These are phyloP conservation scores for Anastatica hierochuntica DNA, from an alignment of 345 rosid species.

Conservation along the genomic window DNA sequence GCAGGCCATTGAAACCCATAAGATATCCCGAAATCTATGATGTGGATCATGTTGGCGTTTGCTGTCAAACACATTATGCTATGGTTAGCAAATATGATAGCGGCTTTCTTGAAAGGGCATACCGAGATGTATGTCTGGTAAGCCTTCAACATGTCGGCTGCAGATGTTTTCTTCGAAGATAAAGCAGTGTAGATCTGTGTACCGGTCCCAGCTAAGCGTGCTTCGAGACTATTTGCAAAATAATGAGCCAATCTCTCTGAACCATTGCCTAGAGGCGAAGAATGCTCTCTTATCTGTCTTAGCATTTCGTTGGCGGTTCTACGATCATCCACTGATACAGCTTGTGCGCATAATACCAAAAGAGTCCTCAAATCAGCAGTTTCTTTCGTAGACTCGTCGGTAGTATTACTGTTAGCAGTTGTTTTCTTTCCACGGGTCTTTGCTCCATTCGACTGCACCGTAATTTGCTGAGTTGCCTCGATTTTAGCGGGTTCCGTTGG, in stretches of 20 bases:
- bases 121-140: conserved; percentile 41
- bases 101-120: conserved; percentile 53
- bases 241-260: conserved; percentile 69
- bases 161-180: conserved; percentile 37
- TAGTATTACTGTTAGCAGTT: not conserved
- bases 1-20: conserved; percentile 86
- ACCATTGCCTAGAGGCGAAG: conserved; percentile 61
- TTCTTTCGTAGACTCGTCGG: conserved; percentile 28
- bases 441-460: conserved; percentile 26
- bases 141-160: conserved; percentile 54
- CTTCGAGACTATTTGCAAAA: conserved; percentile 74
- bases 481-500: conserved; percentile 11
- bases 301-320: conserved; percentile 56
- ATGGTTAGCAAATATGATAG: conserved; percentile 48
- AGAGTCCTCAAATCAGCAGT: conserved; percentile 66
- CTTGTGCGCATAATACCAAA: conserved; percentile 68
- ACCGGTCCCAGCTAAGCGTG: conserved; percentile 60
- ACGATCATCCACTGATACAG: conserved; percentile 50
- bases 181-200: conserved; percentile 37
- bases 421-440: conserved; percentile 37
- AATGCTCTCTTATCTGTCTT: conserved; percentile 63
- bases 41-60: conserved; percentile 45
- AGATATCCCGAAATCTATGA: conserved; percentile 70
- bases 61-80: conserved; percentile 37
- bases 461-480: conserved; percentile 16